Conservation (phyloP, 495 filamentous ascomycete species). For the Aspergillus carlsbadensis region DNA sequence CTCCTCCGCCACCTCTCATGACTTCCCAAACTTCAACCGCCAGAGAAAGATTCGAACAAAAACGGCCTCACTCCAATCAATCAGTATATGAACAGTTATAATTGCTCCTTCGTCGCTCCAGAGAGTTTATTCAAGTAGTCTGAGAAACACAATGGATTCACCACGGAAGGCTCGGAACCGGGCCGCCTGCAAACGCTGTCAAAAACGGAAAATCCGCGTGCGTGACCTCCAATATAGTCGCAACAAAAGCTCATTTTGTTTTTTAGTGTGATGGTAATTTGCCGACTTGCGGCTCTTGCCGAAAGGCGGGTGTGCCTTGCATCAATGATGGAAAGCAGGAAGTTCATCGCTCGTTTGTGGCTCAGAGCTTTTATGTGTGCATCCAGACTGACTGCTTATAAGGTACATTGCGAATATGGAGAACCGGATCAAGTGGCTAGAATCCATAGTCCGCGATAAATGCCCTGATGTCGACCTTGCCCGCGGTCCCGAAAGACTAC, state of each 20-base stretch:
- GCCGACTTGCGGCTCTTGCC: slow-evolving; percentile 37
- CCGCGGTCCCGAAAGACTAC: slow-evolving; percentile 17
- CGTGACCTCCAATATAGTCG: neutral
- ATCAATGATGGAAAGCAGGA: slow-evolving; percentile 44
- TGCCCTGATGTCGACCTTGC: slow-evolving; percentile 31
- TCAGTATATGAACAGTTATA: neutral
- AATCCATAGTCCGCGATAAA: slow-evolving; percentile 35
- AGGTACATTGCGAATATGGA: slow-evolving; percentile 43
- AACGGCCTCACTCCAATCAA: neutral
- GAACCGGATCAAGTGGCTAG: slow-evolving; percentile 42
- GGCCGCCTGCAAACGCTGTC: slow-evolving; percentile 41
- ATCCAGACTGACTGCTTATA: neutral
- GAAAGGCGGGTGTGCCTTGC: slow-evolving; percentile 38
- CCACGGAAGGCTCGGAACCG: slow-evolving; percentile 32
- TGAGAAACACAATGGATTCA: slow-evolving; percentile 24
- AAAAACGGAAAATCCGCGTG: slow-evolving; percentile 37
- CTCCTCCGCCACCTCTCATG: neutral
- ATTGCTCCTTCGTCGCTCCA: neutral
- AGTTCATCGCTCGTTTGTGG: slow-evolving; percentile 35
- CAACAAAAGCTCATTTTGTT: neutral
- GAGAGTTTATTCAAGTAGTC: neutral
- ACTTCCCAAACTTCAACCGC: neutral
- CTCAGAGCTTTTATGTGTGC: too few species aligned
- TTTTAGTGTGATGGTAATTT: slow-evolving; percentile 28
- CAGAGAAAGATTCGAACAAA: neutral